These are phyloP conservation scores for Clarkia xantiana DNA, from an alignment of 345 rosid species.

Conservation along the genomic window DNA sequence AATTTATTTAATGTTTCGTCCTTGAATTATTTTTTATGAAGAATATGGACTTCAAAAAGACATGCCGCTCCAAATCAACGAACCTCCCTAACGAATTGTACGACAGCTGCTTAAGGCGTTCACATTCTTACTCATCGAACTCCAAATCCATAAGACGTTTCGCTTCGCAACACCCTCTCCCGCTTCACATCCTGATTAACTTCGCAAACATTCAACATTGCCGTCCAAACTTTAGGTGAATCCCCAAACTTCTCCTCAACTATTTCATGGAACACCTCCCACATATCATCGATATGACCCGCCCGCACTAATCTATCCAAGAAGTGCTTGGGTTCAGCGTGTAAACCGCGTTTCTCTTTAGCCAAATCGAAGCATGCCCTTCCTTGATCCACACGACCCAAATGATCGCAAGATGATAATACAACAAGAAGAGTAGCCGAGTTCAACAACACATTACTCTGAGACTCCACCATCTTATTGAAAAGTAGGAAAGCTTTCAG, in stretches of 20 bases:
- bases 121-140: no score
- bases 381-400: slow-evolving; percentile 54
- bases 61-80: no score
- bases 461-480: slow-evolving; percentile 32
- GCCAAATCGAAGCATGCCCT: slow-evolving; percentile 30
- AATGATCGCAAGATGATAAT: slow-evolving; percentile 69
- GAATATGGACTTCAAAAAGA: no score
- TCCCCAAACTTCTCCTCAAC: slow-evolving; percentile 16
- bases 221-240: slow-evolving; percentile 36
- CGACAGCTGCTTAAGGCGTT: no score
- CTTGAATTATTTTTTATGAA: no score
- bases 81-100: no score
- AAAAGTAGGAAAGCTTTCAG: slow-evolving; percentile 43
- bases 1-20: no score
- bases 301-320: slow-evolving; percentile 53
- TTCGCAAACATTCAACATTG: slow-evolving; percentile 44
- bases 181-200: slow-evolving; percentile 36
- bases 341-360: slow-evolving; percentile 28
- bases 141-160: slow-evolving; percentile 42
- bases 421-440: slow-evolving; percentile 65
- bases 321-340: slow-evolving; percentile 45
- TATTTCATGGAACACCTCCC: slow-evolving; percentile 35
- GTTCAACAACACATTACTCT: slow-evolving; percentile 31
- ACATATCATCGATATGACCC: slow-evolving; percentile 42
- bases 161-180: slow-evolving; percentile 50